These are phyloP conservation scores for Calonectria pauciramosa DNA, from an alignment of 2,329 filamentous ascomycete species.

Conservation along the genomic window DNA sequence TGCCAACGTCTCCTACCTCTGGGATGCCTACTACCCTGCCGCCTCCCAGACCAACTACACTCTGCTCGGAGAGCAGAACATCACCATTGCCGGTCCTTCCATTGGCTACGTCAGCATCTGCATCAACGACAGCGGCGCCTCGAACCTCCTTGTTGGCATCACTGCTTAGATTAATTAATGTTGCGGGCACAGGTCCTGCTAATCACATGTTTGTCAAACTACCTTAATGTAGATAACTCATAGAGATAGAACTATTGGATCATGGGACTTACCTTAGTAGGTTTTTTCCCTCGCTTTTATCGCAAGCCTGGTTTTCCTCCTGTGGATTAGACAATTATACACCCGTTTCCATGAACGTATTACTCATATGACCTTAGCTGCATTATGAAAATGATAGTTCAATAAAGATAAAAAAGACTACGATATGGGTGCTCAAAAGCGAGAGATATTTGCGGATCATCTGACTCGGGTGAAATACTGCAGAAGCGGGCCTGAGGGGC, in stretches of 20 bases:
- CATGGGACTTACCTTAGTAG: not conserved
- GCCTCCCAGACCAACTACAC: slow-evolving; percentile 6
- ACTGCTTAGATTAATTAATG: not conserved
- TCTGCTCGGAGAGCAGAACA: slow-evolving; percentile 4
- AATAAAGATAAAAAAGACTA: not conserved
- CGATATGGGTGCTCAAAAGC: too few species aligned
- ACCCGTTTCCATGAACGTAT: not conserved
- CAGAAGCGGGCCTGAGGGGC: too few species aligned
- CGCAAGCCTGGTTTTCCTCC: not conserved
- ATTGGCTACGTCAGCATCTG: slow-evolving; percentile 7
- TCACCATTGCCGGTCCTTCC: not conserved
- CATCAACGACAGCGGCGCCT: slow-evolving; percentile 9
- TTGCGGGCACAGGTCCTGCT: not conserved
- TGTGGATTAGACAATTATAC: not conserved
- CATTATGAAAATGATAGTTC: not conserved
- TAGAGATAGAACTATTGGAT: not conserved
- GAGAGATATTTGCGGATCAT: too few species aligned
- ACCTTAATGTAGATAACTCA: not conserved
- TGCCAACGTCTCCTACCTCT: slow-evolving; percentile 8
- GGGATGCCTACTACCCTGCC: slow-evolving; percentile 4
- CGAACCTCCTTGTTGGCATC: not conserved
- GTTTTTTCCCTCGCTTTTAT: not conserved
- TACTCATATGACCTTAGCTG: not conserved
- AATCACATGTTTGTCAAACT: not conserved
- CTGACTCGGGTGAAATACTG: too few species aligned